A percentile compares a stretch with the other conserved stretches of the same genome.
phyloP scores from a whole-genome alignment of 169 alveolate genomes.

The Plasmodium gonderi region DNA sequence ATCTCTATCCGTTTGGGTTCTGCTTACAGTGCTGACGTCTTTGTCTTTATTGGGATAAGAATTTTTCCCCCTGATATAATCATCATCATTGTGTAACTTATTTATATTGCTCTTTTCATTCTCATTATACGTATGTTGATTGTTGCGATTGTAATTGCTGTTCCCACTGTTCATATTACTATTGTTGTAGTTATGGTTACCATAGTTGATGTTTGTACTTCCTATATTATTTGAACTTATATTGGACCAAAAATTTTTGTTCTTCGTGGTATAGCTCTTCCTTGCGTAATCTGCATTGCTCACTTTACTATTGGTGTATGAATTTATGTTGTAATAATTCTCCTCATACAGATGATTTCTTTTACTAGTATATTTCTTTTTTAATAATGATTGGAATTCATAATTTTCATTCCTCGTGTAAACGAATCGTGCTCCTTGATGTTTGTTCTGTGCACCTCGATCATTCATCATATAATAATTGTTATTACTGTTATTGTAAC shows the following conservation, averaged over 20 bases:
- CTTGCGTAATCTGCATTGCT: background rate
- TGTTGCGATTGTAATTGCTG: background rate
- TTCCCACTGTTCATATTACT: background rate
- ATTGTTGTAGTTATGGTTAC: background rate
- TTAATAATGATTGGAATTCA: background rate
- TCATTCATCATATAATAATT: background rate
- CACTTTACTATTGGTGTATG: background rate
- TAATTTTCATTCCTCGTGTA: conserved; percentile 11
- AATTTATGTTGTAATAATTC: conserved; percentile 12
- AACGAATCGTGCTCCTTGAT: conserved; percentile 20
- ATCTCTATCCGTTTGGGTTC: background rate
- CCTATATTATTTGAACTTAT: background rate
- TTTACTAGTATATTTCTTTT: background rate
- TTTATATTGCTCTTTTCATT: background rate
- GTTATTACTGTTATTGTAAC: conserved; percentile 2
- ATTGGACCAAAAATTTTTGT: background rate
- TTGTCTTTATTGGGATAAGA: background rate
- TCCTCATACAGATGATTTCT: conserved; percentile 26
- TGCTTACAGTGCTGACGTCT: background rate
- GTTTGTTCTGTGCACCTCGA: background rate
- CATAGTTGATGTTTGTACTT: background rate
- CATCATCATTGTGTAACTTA: background rate
- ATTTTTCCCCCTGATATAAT: background rate
- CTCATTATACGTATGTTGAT: background rate
- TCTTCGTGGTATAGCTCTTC: background rate